Conservation (phyloP, 164 flowering plant species). For the Vitis cinerea region DNA sequence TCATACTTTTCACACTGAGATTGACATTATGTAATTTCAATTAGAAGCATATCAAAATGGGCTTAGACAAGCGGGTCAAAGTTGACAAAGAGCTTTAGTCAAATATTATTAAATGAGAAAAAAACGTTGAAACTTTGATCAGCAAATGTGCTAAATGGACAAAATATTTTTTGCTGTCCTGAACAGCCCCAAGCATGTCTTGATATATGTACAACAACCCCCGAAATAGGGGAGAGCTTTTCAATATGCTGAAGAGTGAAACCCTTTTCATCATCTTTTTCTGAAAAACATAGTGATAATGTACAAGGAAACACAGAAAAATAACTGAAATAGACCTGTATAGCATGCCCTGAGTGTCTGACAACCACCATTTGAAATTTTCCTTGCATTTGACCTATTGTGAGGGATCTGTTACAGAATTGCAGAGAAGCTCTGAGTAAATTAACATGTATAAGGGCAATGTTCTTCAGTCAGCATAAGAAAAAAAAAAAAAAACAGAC, state of each 20-base stretch:
- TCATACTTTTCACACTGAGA: too few relatives aligned
- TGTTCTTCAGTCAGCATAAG: background rate
- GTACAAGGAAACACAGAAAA: background rate
- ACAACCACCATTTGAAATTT: constrained; percentile 97
- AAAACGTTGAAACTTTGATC: background rate
- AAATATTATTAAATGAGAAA: background rate
- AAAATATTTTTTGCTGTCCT: too few relatives aligned
- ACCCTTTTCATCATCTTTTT: background rate
- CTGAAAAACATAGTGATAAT: background rate
- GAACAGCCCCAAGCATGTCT: too few relatives aligned
- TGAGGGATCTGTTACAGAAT: constrained; percentile 63
- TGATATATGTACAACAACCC: too few relatives aligned
- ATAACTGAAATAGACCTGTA: constrained; percentile 56
- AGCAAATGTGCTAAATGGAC: too few relatives aligned
- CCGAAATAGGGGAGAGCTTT: too few relatives aligned
- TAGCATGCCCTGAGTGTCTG: constrained; percentile 91
- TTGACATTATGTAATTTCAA: too few relatives aligned
- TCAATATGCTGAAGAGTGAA: too few relatives aligned
- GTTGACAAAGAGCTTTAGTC: too few relatives aligned
- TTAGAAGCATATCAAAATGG: too few relatives aligned
- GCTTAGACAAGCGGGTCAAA: too few relatives aligned
- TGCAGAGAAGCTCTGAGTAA: background rate
- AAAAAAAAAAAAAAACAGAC: too few relatives aligned
- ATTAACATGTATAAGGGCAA: background rate
- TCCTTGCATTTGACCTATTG: constrained; percentile 99